Evolutionary conservation across 371 early-diverging fungal genomes (phyloP).

Genomic region (Mucor saturninus): DNA sequence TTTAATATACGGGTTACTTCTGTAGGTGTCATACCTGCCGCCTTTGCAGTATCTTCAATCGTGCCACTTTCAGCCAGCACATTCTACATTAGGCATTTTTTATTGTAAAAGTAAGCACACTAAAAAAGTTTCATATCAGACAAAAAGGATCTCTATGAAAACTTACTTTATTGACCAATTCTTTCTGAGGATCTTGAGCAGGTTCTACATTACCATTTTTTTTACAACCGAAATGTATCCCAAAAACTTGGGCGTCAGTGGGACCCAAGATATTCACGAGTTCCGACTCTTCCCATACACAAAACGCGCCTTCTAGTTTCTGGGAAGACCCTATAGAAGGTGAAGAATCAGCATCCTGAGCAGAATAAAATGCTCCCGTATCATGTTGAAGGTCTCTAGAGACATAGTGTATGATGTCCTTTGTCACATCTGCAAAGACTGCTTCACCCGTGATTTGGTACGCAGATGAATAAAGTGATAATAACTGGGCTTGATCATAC

Average conservation of each 20-base stretch:
- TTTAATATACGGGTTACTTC: slow-evolving; percentile 40
- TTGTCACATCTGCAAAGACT: slow-evolving; percentile 47
- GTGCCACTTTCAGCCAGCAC: slow-evolving; percentile 52
- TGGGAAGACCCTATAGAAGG: slow-evolving; percentile 43
- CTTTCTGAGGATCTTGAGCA: slow-evolving; percentile 65
- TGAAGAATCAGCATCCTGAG: slow-evolving; percentile 76
- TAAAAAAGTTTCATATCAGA: too few species aligned
- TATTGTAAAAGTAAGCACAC: too few species aligned
- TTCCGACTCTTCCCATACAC: slow-evolving; percentile 65
- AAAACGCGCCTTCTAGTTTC: slow-evolving; percentile 73
- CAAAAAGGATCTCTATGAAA: too few species aligned
- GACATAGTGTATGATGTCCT: slow-evolving; percentile 65
- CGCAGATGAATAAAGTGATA: slow-evolving; percentile 51
- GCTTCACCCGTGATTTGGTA: slow-evolving; percentile 56
- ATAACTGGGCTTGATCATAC: slow-evolving; percentile 74
- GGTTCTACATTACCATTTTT: slow-evolving; percentile 63
- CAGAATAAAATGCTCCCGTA: slow-evolving; percentile 70
- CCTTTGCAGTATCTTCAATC: slow-evolving; percentile 48
- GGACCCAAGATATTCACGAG: slow-evolving; percentile 44
- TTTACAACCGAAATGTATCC: slow-evolving; percentile 54
- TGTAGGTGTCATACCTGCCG: slow-evolving; percentile 33
- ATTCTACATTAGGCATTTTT: slow-evolving; percentile 43
- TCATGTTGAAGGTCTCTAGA: slow-evolving; percentile 51
- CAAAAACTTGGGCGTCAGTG: slow-evolving; percentile 45
- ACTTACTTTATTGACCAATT: slow-evolving; percentile 58